Evolutionary conservation across 495 filamentous ascomycete species (phyloP), one percentile per base, ranked within the genome.

Genomic region (Hamigera avellanea): DNA sequence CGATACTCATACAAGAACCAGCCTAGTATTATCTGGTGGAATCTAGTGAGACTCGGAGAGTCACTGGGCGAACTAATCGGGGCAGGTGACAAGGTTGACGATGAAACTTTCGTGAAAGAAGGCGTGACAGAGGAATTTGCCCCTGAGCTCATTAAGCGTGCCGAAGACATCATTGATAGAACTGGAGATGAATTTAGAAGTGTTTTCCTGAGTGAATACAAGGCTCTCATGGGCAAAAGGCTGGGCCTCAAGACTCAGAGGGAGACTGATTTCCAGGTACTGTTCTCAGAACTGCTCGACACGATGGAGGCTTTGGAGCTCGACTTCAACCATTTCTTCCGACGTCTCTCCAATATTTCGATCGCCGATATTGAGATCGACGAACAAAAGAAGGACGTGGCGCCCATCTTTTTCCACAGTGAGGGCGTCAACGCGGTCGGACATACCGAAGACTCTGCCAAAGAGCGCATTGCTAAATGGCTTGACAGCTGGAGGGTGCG

Each of bases 21-120:
- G 49, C 87, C 91, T 1, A 86, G 79, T 31, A 81, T 96, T 28
- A 87, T 98, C 52, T 98, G 91, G 91, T 98, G 91, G 91, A 98
- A 98, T 48, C 70, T 98, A 2, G 85, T 95, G 8, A 78, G 91
- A 15, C 70, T 98, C 0, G 91, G 84, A 36, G 91, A 96, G 60
- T 75, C 78, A n/a, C 55, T 95, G 0, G 91, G 85, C 26, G 91
- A 98, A 56, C 71, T 93, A 3, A 71, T 95, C 15, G 91, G 86
- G 26, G 73, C 78, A 0, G 85, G 80, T 2, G 49, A 64, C 12
- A 50, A 54, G 19, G 73, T 86, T 27, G 86, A 96, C 50, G 70
- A 77, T 3, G 57, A 70, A 10, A 57, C 52, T 8, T 95, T 95
- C 45, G 50, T 85, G 13, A 62, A 70, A 7, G 64, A 83, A 6